Base-by-base conservation (phyloP, 2,329 filamentous ascomycete genomes). In the Monosporascus cannonballus region DNA sequence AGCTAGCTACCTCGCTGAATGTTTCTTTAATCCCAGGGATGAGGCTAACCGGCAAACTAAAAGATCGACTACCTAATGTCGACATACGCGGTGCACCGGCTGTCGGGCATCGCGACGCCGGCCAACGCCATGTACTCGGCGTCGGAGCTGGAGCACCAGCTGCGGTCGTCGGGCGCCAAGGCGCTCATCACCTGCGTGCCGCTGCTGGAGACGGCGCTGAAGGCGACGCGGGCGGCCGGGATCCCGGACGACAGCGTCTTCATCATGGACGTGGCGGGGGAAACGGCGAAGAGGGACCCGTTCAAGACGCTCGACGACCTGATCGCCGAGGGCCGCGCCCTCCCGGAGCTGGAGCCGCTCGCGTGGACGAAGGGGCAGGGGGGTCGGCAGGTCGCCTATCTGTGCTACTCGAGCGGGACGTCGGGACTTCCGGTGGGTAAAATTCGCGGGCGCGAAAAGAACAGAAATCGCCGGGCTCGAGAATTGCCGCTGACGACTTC, bases 341-440 rank as follows among this genome's bases (percentile, higher is more conserved):
- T 83, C 17, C 73, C 76, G 4, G 64, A 71, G 42, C 62, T 85
- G 18, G 75, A 81, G 42, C 66, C 72, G 5, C 65, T 84, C 52
- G 71, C 71, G 34, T 86, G 83, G 83, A 62, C 70, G 3, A 73
- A 73, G 44, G 84, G 84, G 1, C 79, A 86, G 55, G 84, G 82
- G 5, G 76, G 78, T 47, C 79, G 78, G 52, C 81, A 83, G 59
- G 82, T 81, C 7, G 84, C 87, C 0, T 90, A 87, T 62, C 72
- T 91, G 51, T 89, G 85, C 70, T 90, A 87, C 64, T 88, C 84
- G 0, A 87, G 83, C 62, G 87, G 87, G 9, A 90, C 87, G 2
- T 88, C 85, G 4, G 87, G 87, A 3, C 69, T 89, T 45, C 86
- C 86, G 25, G 83, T 85, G 72, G 66, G 63, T 65, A 34, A 34